Conservation (phyloP, 768 basidiomycete species). For the Hygrophorus russula region DNA sequence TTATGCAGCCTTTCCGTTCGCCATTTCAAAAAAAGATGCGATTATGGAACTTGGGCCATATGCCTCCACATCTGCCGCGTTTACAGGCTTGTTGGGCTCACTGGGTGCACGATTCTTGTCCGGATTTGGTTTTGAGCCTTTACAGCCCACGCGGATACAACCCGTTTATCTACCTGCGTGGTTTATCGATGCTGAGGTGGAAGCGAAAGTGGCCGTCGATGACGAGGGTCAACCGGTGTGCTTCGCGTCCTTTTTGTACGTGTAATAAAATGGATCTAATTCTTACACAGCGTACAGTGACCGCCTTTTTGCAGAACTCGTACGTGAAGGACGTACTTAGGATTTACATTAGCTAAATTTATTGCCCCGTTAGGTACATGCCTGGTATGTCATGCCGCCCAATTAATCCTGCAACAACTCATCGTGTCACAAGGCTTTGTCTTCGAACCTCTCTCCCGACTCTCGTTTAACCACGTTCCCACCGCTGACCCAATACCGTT, state of each 20-base stretch:
- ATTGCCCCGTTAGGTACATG: conserved; percentile 24
- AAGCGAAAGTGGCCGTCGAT: conserved; percentile 22
- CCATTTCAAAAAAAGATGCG: conserved; percentile 33
- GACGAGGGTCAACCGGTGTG: conserved; percentile 17
- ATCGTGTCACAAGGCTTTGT: conserved; percentile 26
- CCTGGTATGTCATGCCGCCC: conserved; percentile 22
- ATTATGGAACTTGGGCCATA: conserved; percentile 25
- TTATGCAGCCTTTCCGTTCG: conserved; percentile 39
- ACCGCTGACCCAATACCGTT: conserved; percentile 29
- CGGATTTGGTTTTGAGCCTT: conserved; percentile 23
- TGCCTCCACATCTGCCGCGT: conserved; percentile 17
- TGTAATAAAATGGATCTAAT: neutral
- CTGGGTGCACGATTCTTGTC: conserved; percentile 26
- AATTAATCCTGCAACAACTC: neutral
- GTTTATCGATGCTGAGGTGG: conserved; percentile 45
- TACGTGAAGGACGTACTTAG: conserved; percentile 21
- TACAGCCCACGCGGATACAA: conserved; percentile 33
- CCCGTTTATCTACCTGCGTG: conserved; percentile 56
- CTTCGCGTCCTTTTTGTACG: conserved; percentile 4
- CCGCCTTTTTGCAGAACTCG: conserved; percentile 31
- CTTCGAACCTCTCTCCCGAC: conserved; percentile 32
- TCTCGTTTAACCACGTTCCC: conserved; percentile 21
- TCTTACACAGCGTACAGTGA: conserved; percentile 17
- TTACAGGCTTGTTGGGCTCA: conserved; percentile 16
- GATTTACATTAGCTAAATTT: conserved; percentile 8